Conservation (phyloP, 441 rosid genomes). For the Capsella rubella region DNA sequence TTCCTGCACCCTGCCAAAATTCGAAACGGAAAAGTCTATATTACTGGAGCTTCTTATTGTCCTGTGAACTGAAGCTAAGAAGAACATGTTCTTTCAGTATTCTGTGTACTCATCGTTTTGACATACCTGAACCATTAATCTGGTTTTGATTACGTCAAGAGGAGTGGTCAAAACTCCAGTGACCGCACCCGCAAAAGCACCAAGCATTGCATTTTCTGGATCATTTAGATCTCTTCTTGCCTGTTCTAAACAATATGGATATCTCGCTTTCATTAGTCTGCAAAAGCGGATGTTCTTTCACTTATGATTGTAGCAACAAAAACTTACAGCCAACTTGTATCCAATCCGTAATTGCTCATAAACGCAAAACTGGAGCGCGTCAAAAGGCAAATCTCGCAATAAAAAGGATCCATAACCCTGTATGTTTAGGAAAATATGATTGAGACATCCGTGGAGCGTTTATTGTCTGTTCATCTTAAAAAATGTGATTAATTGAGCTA, state of each 20-base stretch:
- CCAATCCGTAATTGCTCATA: conserved; percentile 95
- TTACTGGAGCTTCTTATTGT: background rate
- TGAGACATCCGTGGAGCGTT: background rate
- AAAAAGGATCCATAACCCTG: conserved; percentile 94
- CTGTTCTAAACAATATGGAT: conserved; percentile 49
- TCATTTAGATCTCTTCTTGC: conserved; percentile 86
- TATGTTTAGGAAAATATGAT: conserved; percentile 18
- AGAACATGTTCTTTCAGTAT: conserved; percentile 1
- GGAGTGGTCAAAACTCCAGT: conserved; percentile 96
- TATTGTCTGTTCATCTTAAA: background rate
- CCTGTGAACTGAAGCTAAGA: conserved; percentile 24
- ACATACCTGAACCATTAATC: conserved; percentile 91
- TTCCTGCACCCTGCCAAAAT: conserved; percentile 67
- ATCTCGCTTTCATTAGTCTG: conserved; percentile 18
- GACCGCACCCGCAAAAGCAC: conserved; percentile 92
- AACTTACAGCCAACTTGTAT: conserved; percentile 79
- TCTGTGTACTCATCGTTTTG: background rate
- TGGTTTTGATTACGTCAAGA: conserved; percentile 92
- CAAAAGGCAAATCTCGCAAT: conserved; percentile 94
- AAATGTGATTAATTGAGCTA: conserved; percentile 4
- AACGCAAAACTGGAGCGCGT: conserved; percentile 92
- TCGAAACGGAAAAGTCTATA: background rate
- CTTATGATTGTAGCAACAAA: conserved; percentile 8
- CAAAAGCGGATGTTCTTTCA: background rate
- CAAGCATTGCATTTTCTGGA: conserved; percentile 85